Evolutionary conservation across 2,329 filamentous ascomycete species (phyloP).

Genomic region (Mollisiaceae sp.): DNA sequence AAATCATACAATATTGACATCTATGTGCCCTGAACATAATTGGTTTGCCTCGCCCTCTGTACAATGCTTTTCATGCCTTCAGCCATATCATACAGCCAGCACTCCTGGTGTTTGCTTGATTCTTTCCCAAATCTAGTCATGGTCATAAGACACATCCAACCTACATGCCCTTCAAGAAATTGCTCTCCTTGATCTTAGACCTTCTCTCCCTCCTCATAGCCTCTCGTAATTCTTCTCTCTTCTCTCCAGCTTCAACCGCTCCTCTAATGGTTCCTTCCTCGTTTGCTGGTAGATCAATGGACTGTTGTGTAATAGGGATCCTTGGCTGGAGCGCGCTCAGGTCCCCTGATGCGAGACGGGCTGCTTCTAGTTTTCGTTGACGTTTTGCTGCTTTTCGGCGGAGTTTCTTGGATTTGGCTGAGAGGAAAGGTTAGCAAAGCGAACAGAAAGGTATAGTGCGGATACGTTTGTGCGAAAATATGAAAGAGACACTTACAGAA

Average conservation of each 20-base stretch:
- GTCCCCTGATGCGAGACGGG: constrained; percentile 68
- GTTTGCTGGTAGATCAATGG: constrained; percentile 68
- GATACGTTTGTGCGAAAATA: background rate
- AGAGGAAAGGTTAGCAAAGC: background rate
- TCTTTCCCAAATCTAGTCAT: background rate
- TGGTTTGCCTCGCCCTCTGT: background rate
- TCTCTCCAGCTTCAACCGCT: constrained; percentile 50
- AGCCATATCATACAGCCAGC: background rate
- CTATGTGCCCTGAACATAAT: constrained; percentile 1
- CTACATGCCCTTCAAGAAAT: constrained; percentile 81
- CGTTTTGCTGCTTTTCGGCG: constrained; percentile 72
- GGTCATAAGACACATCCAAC: background rate
- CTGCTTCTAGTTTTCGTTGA: constrained; percentile 60
- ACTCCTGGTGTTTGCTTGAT: background rate
- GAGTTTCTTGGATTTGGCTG: constrained; percentile 86
- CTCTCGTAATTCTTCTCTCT: constrained; percentile 68
- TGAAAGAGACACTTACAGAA: constrained; percentile 68
- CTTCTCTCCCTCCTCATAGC: constrained; percentile 77
- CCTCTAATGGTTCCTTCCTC: constrained; percentile 44
- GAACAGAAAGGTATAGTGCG: background rate
- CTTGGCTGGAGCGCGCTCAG: constrained; percentile 68
- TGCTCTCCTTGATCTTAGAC: constrained; percentile 80
- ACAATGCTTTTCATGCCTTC: background rate
- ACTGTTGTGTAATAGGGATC: constrained; percentile 78
- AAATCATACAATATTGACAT: constrained; percentile 11